phyloP scores from a whole-genome alignment of 2,329 filamentous ascomycete genomes.

The Talaromyces sp. region DNA sequence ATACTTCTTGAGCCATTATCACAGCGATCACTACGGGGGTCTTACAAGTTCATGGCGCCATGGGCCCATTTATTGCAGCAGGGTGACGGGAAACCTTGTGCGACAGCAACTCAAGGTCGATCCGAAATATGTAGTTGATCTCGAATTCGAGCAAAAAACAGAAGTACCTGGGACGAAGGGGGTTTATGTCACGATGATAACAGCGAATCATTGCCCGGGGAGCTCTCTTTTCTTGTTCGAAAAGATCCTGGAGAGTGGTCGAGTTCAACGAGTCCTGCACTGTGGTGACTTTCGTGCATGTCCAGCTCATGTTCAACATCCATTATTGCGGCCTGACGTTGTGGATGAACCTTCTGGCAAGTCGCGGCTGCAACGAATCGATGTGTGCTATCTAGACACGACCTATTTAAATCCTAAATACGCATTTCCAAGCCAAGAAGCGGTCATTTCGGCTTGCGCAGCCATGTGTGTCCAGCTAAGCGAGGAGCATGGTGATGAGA shows the following conservation, averaged over 20 bases:
- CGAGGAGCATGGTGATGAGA: slow-evolving; percentile 55
- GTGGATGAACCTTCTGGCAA: slow-evolving; percentile 66
- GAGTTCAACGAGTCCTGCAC: slow-evolving; percentile 75
- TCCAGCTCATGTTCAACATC: slow-evolving; percentile 74
- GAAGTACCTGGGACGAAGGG: slow-evolving; percentile 78
- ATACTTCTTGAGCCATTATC: slow-evolving; percentile 96
- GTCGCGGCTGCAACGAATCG: slow-evolving; percentile 74
- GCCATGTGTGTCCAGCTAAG: slow-evolving; percentile 77
- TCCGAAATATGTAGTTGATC: slow-evolving; percentile 72
- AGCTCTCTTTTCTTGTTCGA: slow-evolving; percentile 92
- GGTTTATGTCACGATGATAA: slow-evolving; percentile 86
- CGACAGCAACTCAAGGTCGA: slow-evolving; percentile 80
- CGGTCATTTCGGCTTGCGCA: slow-evolving; percentile 81
- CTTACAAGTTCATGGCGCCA: slow-evolving; percentile 83
- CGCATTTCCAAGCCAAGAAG: slow-evolving; percentile 80
- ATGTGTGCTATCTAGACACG: slow-evolving; percentile 94
- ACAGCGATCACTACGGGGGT: slow-evolving; percentile 95
- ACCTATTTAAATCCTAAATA: slow-evolving; percentile 96
- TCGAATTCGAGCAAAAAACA: slow-evolving; percentile 76
- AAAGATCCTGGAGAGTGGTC: slow-evolving; percentile 62
- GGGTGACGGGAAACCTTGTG: slow-evolving; percentile 83
- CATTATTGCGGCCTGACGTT: slow-evolving; percentile 69
- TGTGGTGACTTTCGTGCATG: slow-evolving; percentile 96
- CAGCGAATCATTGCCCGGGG: slow-evolving; percentile 93
- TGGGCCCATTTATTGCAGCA: slow-evolving; percentile 94